These are phyloP conservation scores for Epichloe gansuensis DNA, from an alignment of 2,329 filamentous ascomycete species.

Conservation along the genomic window DNA sequence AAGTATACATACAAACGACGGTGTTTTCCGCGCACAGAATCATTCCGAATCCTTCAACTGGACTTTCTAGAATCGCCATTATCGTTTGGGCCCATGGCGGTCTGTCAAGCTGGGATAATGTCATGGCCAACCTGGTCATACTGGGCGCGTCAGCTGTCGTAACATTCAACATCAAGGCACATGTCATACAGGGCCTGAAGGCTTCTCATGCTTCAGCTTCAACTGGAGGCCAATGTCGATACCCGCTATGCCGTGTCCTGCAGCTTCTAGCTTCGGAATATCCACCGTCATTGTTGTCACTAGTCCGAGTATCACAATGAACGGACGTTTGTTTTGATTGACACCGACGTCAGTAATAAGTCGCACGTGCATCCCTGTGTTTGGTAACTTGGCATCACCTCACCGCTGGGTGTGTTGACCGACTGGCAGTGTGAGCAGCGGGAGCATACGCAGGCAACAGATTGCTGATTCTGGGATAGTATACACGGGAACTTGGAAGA, in stretches of 20 bases:
- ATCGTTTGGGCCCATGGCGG: neutral
- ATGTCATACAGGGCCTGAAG: neutral
- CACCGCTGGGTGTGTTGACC: neutral
- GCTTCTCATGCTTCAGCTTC: neutral
- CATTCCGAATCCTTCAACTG: neutral
- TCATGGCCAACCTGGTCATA: neutral
- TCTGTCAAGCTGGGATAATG: neutral
- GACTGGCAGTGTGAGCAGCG: neutral
- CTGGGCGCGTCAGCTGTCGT: neutral
- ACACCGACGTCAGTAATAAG: neutral
- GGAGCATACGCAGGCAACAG: neutral
- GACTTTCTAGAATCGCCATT: neutral
- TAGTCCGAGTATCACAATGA: neutral
- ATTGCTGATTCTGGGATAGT: too few species aligned
- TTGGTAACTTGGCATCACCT: neutral
- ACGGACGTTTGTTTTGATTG: neutral
- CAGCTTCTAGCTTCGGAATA: neutral
- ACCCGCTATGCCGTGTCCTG: neutral
- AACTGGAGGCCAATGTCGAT: conserved; percentile 1
- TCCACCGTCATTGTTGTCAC: neutral
- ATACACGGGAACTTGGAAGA: too few species aligned
- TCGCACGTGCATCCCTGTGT: neutral
- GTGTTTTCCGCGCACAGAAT: too few species aligned
- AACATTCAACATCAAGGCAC: neutral
- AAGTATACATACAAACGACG: too few species aligned